Evolutionary conservation across 2,329 filamentous ascomycete species (phyloP), one percentile per base, ranked within the genome.

Genomic region (Diaporthe amygdali): DNA sequence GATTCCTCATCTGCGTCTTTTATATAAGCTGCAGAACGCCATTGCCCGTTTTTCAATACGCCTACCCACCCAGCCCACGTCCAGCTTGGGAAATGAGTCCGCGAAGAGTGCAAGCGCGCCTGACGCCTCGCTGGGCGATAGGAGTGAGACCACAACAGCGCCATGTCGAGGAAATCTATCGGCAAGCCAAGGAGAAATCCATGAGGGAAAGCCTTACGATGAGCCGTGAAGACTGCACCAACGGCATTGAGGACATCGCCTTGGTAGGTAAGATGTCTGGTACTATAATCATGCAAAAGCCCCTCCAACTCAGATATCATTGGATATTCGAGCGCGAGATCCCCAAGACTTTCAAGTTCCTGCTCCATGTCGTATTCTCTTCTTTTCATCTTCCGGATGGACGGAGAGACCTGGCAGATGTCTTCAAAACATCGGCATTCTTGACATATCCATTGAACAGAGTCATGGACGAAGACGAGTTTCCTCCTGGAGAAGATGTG

Each of bases 361-460:
- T 6, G n/a, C 12, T 25, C 2, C 37, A 14, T 7, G 1, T 34
- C 25, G 22, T 47, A 2, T 7, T 22, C 15, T 8, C 5, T 20
- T 8, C 3, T 34, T 7, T 2, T 54, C 15, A 3, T 32, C 49
- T 52, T n/a, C 27, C 7, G 30, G 7, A 25, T 25, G 4, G n/a
- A n/a, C 15, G 32, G 8, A 14, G 4, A 37, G 5, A 14, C 52
- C 6, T 55, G 52, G 20, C 30, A 17, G 12, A 39, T n/a, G 9
- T 37, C 52, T 17, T 39, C 52, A 22, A 39, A 55, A 4, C 32
- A 55, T 3, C 32, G 32, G 15, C n/a, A 32, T 25, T 37, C 32
- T 15, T 55, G 46, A 17, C 46, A 66, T 12, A 49, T 47, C 61
- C 61, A 66, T 15, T 47, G 41, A 17, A 66, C 46, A 20, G 63